phyloP scores from a whole-genome alignment of 148 eudicot genomes.

The Chenopodium formosanum region DNA sequence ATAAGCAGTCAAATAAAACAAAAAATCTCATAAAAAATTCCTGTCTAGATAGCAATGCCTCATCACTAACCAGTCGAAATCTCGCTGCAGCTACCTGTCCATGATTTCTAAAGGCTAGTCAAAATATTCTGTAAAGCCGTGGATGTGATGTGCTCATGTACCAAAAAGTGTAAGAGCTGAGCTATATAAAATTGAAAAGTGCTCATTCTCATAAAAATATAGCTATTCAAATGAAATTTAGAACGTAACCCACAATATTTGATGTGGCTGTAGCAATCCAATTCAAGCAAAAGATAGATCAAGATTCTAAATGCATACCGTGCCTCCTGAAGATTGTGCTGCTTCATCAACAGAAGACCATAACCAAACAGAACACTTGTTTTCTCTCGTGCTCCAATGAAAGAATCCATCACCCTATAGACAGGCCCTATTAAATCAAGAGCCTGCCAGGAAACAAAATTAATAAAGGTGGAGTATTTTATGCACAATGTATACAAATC shows the following conservation, averaged over 20 bases:
- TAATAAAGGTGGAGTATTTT: slow-evolving; percentile 5
- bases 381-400: slow-evolving; percentile 89
- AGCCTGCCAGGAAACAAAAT: slow-evolving; percentile 53
- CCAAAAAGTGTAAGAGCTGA: neutral
- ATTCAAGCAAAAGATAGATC: neutral
- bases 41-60: neutral
- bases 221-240: neutral
- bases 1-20: neutral
- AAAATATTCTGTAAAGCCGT: neutral
- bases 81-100: neutral
- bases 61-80: neutral
- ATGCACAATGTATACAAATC: neutral
- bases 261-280: neutral
- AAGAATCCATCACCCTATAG: slow-evolving; percentile 71
- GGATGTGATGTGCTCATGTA: no score
- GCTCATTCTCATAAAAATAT: neutral
- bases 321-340: slow-evolving; percentile 92
- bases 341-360: slow-evolving; percentile 92
- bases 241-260: neutral
- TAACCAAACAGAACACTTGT: slow-evolving; percentile 80
- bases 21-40: neutral
- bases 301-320: slow-evolving; percentile 45
- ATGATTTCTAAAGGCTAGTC: neutral
- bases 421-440: slow-evolving; percentile 92
- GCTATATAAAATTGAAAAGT: neutral